Base-by-base conservation (phyloP, 1,284 basidiomycete genomes). In the Ustilago lituana region DNA sequence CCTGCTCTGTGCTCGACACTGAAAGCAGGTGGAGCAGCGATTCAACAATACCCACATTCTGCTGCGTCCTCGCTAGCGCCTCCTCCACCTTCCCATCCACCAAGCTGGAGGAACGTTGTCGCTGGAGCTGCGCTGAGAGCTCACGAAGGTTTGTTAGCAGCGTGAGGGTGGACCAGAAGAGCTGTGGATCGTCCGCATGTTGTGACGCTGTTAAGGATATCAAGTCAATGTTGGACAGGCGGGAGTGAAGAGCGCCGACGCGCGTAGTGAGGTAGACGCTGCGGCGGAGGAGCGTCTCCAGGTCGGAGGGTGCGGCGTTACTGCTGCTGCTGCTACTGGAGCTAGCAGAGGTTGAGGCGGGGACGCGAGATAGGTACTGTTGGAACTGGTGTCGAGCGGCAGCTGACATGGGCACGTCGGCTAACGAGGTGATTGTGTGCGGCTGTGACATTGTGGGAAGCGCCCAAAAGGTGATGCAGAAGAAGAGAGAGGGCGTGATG, bases 161-260 rank as follows among this genome's bases (percentile, higher is more conserved):
- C 26, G 62, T 55, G 23, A 59, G 14, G 0, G 62, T 65, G 7
- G 51, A 33, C 62, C 62, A 65, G 52, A 65, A 65, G n/a, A 65
- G 62, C 17, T 51, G 51, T 10, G 56, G 51, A 41, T 65, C 52
- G 15, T 59, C 56, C 1, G 31, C 17, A 36, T 15, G 9, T 6
- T 10, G 15, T 0, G 37, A 32, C 1, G 24, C 9, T 32, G 29
- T n/a, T n/a, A n/a, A n/a, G n/a, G n/a, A n/a, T n/a, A n/a, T n/a
- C n/a, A n/a, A 29, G 23, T 26, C 51, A 15, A 33, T 17, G 29
- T 47, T 19, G 0, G 51, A 50, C 3, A 55, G 10, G 5, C 37
- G 39, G 0, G 47, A 26, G 19, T 65, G 62, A 0, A 65, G 51
- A 2, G 47, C 32, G 17, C 59, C 56, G 27, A 55, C 51, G 0